Conservation (phyloP, 495 filamentous ascomycete genomes). For the Parachaetomium inaequale region DNA sequence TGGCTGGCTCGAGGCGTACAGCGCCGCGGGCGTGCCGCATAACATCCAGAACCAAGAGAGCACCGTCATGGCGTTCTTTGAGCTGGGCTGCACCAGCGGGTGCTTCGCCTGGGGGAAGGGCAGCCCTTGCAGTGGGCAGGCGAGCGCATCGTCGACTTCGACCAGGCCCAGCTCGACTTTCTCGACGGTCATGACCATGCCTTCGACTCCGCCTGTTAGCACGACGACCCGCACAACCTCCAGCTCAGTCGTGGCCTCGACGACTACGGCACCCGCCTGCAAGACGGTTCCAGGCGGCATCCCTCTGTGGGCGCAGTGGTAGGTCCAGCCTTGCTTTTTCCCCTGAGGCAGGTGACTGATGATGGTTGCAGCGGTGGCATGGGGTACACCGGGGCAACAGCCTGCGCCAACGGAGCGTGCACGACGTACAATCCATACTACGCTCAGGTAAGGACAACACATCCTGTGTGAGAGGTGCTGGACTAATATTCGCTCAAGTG, state of each 20-base stretch:
- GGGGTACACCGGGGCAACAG: slow-evolving; percentile 16
- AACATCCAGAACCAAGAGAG: slow-evolving; percentile 48
- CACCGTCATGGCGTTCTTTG: slow-evolving; percentile 51
- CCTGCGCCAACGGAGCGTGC: slow-evolving; percentile 16
- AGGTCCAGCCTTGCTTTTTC: neutral
- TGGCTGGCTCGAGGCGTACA: slow-evolving; percentile 47
- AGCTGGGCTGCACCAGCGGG: slow-evolving; percentile 32
- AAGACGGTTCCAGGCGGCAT: neutral
- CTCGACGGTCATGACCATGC: too few relatives aligned
- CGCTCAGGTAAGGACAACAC: slow-evolving; percentile 12
- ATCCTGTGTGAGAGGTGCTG: neutral
- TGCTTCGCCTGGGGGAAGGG: slow-evolving; percentile 44
- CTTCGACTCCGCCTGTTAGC: too few relatives aligned
- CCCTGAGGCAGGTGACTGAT: neutral
- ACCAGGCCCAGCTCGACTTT: neutral
- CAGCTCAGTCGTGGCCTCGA: neutral
- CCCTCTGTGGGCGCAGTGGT: slow-evolving; percentile 7
- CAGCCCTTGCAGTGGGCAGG: neutral
- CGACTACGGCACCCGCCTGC: neutral
- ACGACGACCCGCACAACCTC: neutral
- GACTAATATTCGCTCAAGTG: neutral
- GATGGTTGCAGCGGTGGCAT: slow-evolving; percentile 15
- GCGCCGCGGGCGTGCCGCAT: slow-evolving; percentile 49
- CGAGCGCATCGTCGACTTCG: neutral
- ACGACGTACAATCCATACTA: slow-evolving; percentile 19